A percentile compares a stretch with the other conserved stretches of the same genome.
These are phyloP conservation scores for Populus ilicifolia DNA, from an alignment of 345 rosid genomes.

Conservation along the genomic window DNA sequence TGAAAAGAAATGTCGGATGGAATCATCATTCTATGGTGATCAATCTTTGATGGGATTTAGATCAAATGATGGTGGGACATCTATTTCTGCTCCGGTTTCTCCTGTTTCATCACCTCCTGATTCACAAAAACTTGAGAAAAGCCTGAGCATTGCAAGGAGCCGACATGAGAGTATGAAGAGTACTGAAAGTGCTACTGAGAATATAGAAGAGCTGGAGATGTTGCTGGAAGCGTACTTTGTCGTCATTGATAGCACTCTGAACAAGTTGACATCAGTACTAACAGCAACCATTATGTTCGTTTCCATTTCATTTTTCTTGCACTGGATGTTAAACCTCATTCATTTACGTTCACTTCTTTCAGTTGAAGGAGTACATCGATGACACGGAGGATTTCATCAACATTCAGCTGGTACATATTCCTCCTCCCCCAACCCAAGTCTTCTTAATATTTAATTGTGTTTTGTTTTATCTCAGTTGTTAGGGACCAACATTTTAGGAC, in stretches of 20 bases:
- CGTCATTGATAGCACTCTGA: constrained; percentile 87
- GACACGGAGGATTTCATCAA: constrained; percentile 97
- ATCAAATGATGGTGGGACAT: constrained; percentile 64
- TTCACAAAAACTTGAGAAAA: constrained; percentile 71
- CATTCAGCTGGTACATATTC: constrained; percentile 60
- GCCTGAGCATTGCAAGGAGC: constrained; percentile 86
- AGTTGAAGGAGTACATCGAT: constrained; percentile 97
- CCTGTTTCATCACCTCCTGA: constrained; percentile 91
- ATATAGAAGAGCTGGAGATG: constrained; percentile 95
- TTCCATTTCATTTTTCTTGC: background rate
- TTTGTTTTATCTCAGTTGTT: background rate
- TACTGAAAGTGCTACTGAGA: constrained; percentile 64
- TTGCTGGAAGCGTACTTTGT: constrained; percentile 98
- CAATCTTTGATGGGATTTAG: constrained; percentile 65
- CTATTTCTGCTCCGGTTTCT: constrained; percentile 90
- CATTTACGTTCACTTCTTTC: constrained; percentile 25
- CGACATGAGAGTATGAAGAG: constrained; percentile 89
- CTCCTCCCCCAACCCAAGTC: background rate
- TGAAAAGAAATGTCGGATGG: constrained; percentile 89
- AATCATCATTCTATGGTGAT: constrained; percentile 71
- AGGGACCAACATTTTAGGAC: background rate
- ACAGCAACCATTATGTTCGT: background rate
- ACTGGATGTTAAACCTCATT: background rate
- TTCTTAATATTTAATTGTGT: background rate
- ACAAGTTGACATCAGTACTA: constrained; percentile 90